Percentiles rank a stretch among this genome's conserved stretches.
These are phyloP conservation scores for Ciborinia camelliae DNA, from an alignment of 2,329 filamentous ascomycete species.

Conservation along the genomic window DNA sequence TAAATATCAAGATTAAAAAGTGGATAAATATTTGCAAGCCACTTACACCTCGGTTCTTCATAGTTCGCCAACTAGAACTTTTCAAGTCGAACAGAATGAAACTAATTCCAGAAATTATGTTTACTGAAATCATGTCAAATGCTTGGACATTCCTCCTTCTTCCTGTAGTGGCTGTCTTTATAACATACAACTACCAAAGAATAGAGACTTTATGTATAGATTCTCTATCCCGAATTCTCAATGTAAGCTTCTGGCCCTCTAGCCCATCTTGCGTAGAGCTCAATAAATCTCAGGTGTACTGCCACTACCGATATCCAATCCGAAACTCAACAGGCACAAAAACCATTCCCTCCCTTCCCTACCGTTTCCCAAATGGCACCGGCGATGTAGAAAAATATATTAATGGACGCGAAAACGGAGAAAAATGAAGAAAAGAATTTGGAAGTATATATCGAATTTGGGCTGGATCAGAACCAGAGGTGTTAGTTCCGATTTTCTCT, in stretches of 20 bases:
- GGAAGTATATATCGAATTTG: constrained; percentile 42
- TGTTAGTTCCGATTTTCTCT: constrained; percentile 35
- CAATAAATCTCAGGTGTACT: constrained; percentile 1
- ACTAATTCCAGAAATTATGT: not conserved
- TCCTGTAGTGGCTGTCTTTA: not conserved
- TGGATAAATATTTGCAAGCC: not conserved
- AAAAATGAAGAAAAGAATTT: constrained; percentile 36
- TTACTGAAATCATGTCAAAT: not conserved
- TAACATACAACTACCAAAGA: not conserved
- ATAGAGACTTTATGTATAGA: not conserved
- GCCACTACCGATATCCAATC: constrained; percentile 11
- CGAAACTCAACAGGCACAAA: not conserved
- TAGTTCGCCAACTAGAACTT: no score
- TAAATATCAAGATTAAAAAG: not conserved
- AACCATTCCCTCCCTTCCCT: constrained; percentile 28
- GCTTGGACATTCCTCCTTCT: not conserved
- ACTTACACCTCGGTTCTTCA: not conserved
- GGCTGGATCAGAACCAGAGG: constrained; percentile 41
- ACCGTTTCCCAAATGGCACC: constrained; percentile 40
- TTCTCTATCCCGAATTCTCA: not conserved
- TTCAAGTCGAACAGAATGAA: not conserved
- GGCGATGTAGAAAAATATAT: constrained; percentile 43
- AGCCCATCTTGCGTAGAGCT: no score
- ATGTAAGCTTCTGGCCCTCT: not conserved
- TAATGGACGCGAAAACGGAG: constrained; percentile 37